Evolutionary conservation across 768 basidiomycete genomes (phyloP).

Genomic region (Phylloporus rhodoxanthus): DNA sequence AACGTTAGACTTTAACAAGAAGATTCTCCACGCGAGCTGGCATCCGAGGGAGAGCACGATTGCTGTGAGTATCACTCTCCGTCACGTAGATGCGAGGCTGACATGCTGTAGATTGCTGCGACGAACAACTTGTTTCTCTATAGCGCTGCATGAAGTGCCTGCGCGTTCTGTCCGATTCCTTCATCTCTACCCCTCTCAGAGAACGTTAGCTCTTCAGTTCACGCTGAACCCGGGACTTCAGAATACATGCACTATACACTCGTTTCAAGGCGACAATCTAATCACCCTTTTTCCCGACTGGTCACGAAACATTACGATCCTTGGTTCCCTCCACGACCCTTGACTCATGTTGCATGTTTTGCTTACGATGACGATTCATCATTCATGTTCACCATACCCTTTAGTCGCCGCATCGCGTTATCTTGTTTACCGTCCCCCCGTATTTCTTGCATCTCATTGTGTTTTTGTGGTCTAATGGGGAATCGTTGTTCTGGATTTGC

Average conservation of each 20-base stretch:
- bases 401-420: conserved; percentile 25
- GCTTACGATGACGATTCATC: conserved; percentile 26
- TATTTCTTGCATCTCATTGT: conserved; percentile 21
- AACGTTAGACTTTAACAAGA: conserved; percentile 92
- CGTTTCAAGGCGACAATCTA: conserved; percentile 26
- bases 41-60: conserved; percentile 98
- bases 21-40: conserved; percentile 94
- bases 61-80: conserved; percentile 54
- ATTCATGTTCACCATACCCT: conserved; percentile 28
- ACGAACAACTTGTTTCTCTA: conserved; percentile 45
- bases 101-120: conserved; percentile 70
- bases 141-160: conserved; percentile 34
- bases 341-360: conserved; percentile 23
- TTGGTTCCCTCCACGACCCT: conserved; percentile 9
- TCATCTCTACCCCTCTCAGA: conserved; percentile 5
- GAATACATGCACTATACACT: conserved; percentile 14
- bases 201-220: conserved; percentile 9
- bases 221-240: conserved; percentile 11
- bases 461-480: conserved; percentile 19
- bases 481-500: conserved; percentile 16
- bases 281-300: conserved; percentile 13
- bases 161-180: conserved; percentile 1
- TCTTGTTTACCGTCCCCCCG: conserved; percentile 25
- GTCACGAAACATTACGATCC: conserved; percentile 24
- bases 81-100: background rate